Base-by-base conservation (phyloP, 2,329 filamentous ascomycete species). In the Juglanconis sp. region DNA sequence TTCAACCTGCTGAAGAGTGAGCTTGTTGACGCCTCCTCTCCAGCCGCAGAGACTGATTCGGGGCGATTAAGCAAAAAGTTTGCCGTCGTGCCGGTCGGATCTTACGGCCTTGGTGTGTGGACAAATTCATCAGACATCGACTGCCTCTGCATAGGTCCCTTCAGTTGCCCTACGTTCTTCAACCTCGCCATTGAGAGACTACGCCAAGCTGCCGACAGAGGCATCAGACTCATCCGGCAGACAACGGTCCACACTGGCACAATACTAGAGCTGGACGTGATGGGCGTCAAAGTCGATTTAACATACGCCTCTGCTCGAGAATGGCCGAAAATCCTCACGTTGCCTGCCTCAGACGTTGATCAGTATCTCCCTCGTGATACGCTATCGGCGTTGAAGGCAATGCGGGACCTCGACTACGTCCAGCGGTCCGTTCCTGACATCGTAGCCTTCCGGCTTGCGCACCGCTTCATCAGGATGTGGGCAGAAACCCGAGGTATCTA, bases 81-180 rank as follows among this genome's bases (percentile, higher is more conserved):
- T 42, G 73, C 86, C 1, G 67, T 89, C 7, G 77, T 84, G 5
- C 79, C 86, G 0, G 84, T 89, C n/a, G 87, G 87, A 0, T 89
- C 87, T 0, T 88, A 86, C 66, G 84, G 82, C 3, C 73, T 90
- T 3, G 82, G 81, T 9, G 81, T 87, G 3, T 89, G 86, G 84
- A 84, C 82, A 1, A 67, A 74, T 1, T 69, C 77, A 0, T 89
- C 86, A 1, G 85, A 89, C 65, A 78, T 90, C 6, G 86, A 90
- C 70, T 86, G 85, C 65, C 77, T 90, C 5, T 88, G 81, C 65
- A 82, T 90, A 63, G 85, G 87, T 1, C 78, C 81, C 30, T 84
- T 87, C 59, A 85, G 84, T 67, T 73, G 84, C 1, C 79, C 76
- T 61, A 84, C 80, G 0, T 90, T 90, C 69, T 88, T 89, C 68